Conservation (phyloP, 2,329 filamentous ascomycete genomes). For the Fusarium sp. region DNA sequence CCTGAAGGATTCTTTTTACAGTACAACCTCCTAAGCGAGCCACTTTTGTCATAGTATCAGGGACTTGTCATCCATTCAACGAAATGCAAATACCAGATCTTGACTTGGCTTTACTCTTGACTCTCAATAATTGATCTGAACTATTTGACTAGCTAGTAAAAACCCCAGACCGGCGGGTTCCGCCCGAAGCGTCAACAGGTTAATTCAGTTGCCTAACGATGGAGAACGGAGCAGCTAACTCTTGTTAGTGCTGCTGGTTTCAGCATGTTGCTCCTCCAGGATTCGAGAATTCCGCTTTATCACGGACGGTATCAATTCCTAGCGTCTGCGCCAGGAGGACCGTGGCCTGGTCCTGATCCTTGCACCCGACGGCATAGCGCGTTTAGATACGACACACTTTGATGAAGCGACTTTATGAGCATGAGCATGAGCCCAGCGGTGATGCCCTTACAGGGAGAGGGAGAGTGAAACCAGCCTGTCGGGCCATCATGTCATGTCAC, state of each 20-base stretch:
- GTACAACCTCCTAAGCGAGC: conserved; percentile 2
- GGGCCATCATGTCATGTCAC: conserved; percentile 10
- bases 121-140: not conserved
- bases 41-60: not conserved
- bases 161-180: conserved; percentile 2
- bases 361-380: conserved; percentile 30
- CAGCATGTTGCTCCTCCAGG: conserved; percentile 10
- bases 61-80: not conserved
- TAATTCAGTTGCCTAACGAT: conserved; percentile 16
- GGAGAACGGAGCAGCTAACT: not conserved
- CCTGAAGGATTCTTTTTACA: conserved; percentile 18
- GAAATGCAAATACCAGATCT: conserved; percentile 16
- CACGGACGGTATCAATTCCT: not conserved
- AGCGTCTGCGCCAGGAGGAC: not conserved
- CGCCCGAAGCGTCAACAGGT: not conserved
- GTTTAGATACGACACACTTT: conserved; percentile 16
- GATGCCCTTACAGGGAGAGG: conserved; percentile 1
- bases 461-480: conserved; percentile 28
- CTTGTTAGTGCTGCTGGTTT: conserved; percentile 10
- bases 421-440: not conserved
- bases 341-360: conserved; percentile 20
- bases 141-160: not conserved
- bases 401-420: conserved; percentile 24
- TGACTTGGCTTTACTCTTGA: too few species aligned
- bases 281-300: conserved; percentile 8